Evolutionary conservation across 331 rosid species (phyloP), one percentile per base, ranked within the genome.

Genomic region (Stylosanthes scabra): DNA sequence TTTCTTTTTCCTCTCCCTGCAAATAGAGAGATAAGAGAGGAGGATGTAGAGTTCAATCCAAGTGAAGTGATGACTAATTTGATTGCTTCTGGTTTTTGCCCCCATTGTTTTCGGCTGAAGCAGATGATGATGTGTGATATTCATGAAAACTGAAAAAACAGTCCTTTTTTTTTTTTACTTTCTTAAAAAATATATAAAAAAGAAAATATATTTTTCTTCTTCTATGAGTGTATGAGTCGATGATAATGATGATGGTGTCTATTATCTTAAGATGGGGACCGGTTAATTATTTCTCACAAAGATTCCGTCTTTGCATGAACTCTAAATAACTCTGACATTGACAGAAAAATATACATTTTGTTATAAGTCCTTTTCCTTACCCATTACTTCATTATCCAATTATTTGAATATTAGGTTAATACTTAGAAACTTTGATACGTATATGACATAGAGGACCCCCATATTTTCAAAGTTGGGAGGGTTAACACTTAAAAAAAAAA

Each of bases 11-110:
- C 81, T 84, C 85, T 79, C 75, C 76, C 52, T 83, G 91, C 81
- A 77, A 76, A 91, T 79, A 84, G 59, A 84, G 62, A 73, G 78
- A 82, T 80, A 85, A 86, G 86, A 75, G 90, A 75, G 85, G 84
- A 78, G 85, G 84, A 78, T 28, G 80, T 75, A 81, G 87, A 75
- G 79, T 78, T 79, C 16, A 50, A 78, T 66, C 78, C 66, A 52
- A 74, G 77, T 15, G 46, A 78, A 12, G 57, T 71, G 75, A 73
- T 6, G 47, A 39, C 46, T 73, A 50, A 64, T 62, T 83, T 78
- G 80, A 70, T 83, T 78, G 83, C 81, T 59, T 71, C 47, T 70
- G 73, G 72, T 57, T 82, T 66, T 51, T 2, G 2, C 27, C 50
- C 71, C 74, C 74, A 55, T 64, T 65, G 74, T 44, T 83, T 73